Percentiles rank a stretch among this genome's conserved stretches.
Evolutionary conservation across 495 filamentous ascomycete species (phyloP).

Genomic region (Aspergillus sclerotiicarbonarius): DNA sequence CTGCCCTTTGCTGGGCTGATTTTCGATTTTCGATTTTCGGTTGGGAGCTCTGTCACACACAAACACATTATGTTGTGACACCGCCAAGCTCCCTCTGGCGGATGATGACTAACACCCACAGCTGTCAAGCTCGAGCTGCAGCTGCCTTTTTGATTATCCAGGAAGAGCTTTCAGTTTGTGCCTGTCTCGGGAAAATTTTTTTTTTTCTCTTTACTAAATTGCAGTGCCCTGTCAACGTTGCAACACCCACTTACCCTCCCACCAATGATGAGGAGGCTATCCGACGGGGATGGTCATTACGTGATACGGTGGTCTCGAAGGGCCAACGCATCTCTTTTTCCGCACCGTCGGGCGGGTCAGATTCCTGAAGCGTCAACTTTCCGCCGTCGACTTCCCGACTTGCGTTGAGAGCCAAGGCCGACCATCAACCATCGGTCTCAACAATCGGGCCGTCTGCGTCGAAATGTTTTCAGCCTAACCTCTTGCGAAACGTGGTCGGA

Average conservation of each 20-base stretch:
- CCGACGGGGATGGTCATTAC: no score
- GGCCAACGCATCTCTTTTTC: background rate
- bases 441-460: conserved; percentile 5
- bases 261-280: background rate
- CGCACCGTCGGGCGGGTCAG: background rate
- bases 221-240: background rate
- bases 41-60: background rate
- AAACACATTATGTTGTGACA: background rate
- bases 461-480: background rate
- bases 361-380: conserved; percentile 4
- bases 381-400: background rate
- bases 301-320: background rate
- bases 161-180: background rate
- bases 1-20: background rate
- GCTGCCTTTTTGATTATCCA: background rate
- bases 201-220: background rate
- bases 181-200: background rate
- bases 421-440: background rate
- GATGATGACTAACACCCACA: background rate
- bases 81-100: background rate
- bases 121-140: background rate
- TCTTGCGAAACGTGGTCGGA: background rate
- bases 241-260: background rate
- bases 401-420: conserved; percentile 2
- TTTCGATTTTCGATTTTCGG: background rate